Base-by-base conservation (phyloP, 192 early-diverging fungal species). In the Backusella liffmaniae region DNA sequence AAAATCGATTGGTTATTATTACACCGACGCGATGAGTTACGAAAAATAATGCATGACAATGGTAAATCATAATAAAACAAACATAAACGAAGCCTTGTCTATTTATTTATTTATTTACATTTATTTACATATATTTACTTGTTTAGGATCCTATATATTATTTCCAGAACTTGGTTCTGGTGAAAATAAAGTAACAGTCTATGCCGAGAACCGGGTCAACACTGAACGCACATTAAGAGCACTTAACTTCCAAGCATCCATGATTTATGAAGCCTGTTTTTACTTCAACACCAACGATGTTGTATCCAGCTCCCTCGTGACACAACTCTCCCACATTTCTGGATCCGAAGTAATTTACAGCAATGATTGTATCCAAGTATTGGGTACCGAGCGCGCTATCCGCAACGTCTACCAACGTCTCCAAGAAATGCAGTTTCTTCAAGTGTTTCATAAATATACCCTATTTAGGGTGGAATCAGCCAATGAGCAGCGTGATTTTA, bases 1-100 rank as follows among this genome's bases (percentile, higher is more conserved):
- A 96, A 96, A 75, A 76, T 94, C 73, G 94, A 96, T 77, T 96
- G 93, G 93, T 84, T 96, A 79, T 78, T 91, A 39, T 82, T 88
- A 21, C 86, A 89, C 70, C 80, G 89, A 37, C 88, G 87, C 41
- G 88, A 91, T 66, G 82, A 89, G 37, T 73, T 96, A 4, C 77
- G 81, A 18, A 83, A 88, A 75, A 92, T 96, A 71, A 93, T 94
- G 91, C 78, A 81, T 39, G 92, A 96, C 76, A 96, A 96, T 85
- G 93, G 87, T 73, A 84, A 83, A 26, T 74, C 36, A 21, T 21
- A 2, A 8, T 21, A 23, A 62, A 29, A 62, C 56, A 77, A 41
- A 42, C 13, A 66, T 39, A 35, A 39, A 76, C 51, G 49, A 26
- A 29, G 3, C 15, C 15, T 74, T 10, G 23, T 66, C 29, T 75